Conservation (phyloP, 2,329 filamentous ascomycete species). For the Xylariales sp. region DNA sequence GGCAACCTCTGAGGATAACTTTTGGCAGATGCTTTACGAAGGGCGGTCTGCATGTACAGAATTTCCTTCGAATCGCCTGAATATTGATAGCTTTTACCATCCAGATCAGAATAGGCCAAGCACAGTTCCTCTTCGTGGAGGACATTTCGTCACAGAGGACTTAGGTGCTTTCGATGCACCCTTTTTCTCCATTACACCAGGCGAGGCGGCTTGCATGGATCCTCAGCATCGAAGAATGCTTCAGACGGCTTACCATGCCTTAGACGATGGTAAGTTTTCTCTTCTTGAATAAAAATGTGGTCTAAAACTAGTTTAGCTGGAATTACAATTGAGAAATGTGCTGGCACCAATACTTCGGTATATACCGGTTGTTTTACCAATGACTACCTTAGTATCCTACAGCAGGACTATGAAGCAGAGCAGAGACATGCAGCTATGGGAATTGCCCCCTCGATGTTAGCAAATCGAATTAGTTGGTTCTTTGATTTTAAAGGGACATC, state of each 20-base stretch:
- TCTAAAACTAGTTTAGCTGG: conserved; percentile 19
- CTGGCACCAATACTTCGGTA: conserved; percentile 23
- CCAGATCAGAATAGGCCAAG: conserved; percentile 16
- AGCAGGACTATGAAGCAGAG: conserved; percentile 23
- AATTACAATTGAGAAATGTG: conserved; percentile 16
- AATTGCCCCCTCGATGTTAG: conserved; percentile 11
- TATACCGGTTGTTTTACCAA: conserved; percentile 34
- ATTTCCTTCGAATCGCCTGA: conserved; percentile 26
- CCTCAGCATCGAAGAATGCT: conserved; percentile 30
- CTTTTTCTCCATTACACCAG: conserved; percentile 31
- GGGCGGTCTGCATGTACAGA: conserved; percentile 22
- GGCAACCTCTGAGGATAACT: not conserved
- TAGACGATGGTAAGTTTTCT: conserved; percentile 32
- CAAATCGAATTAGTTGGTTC: conserved; percentile 35
- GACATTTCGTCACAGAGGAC: conserved; percentile 27
- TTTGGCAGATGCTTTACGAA: conserved; percentile 28
- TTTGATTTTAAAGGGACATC: conserved; percentile 31
- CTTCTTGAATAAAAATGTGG: too few relatives aligned
- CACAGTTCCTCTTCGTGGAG: conserved; percentile 22
- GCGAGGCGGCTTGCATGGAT: conserved; percentile 33
- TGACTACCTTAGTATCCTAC: conserved; percentile 25
- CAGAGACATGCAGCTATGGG: conserved; percentile 25
- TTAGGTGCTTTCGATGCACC: conserved; percentile 32
- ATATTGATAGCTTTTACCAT: conserved; percentile 33
- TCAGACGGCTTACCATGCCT: conserved; percentile 30